Base-by-base conservation (phyloP, 1,139 yeast genomes). In the Geotrichum reessii region DNA sequence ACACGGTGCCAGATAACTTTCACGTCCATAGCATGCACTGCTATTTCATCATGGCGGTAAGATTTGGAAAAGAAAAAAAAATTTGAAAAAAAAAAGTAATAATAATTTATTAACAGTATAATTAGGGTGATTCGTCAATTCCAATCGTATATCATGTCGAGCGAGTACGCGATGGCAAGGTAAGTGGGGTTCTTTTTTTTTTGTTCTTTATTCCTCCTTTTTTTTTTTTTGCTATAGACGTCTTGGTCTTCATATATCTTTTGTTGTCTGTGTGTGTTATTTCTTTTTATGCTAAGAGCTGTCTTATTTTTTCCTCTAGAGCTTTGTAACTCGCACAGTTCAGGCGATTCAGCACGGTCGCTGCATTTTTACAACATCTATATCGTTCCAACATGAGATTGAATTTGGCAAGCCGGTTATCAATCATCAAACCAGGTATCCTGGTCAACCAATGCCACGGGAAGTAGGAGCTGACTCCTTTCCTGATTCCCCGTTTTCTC, bases 131-230 rank as follows among this genome's bases (percentile, higher is more conserved):
- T 54, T 74, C 80, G 1, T 65, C 67, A 1, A 65, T 73, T 0
- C 82, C 82, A 14, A 79, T 85, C 69, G 74, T 75, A n/a, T 87
- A 85, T 68, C 74, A 77, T 28, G 90, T 87, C n/a, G 74, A 72
- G 33, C 76, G 76, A 53, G 70, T 85, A 24, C 75, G 83, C 53
- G 81, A 81, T 60, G 95, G 95, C 2, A 81, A 80, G 61, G 84
- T 63, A 51, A 28, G 63, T 25, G n/a, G n/a, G n/a, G n/a, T n/a
- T n/a, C n/a, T n/a, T n/a, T n/a, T n/a, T n/a, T n/a, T n/a, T n/a
- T n/a, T n/a, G n/a, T n/a, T n/a, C n/a, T n/a, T n/a, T n/a, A n/a
- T 25, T 25, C 7, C 28, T 25, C 7, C 7, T 25, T 25, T 55
- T 9, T 47, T 17, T 33, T 4, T n/a, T 11, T 17, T n/a, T 8